Evolutionary conservation across 2,329 filamentous ascomycete species (phyloP).

Genomic region (Tolypocladium album): DNA sequence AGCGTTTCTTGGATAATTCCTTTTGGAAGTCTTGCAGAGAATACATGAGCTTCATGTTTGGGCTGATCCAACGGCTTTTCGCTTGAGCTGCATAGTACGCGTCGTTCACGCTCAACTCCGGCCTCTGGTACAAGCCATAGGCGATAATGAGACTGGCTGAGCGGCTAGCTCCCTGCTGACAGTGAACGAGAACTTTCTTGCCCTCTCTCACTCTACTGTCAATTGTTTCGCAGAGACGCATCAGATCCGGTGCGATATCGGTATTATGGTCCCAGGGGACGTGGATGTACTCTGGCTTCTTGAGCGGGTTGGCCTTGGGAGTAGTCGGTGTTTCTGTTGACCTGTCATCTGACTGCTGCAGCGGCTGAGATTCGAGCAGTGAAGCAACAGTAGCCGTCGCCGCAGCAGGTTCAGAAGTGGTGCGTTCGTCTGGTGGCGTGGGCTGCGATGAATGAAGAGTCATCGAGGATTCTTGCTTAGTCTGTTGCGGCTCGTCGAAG

Average conservation of each 20-base stretch:
- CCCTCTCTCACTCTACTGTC: conserved; percentile 60
- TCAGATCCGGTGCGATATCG: conserved; percentile 68
- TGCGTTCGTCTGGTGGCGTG: conserved; percentile 28
- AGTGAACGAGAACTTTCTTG: conserved; percentile 74
- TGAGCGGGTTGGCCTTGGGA: conserved; percentile 39
- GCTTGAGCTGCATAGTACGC: conserved; percentile 72
- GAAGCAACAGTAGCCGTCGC: conserved; percentile 49
- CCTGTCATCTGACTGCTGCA: conserved; percentile 27
- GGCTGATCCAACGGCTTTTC: conserved; percentile 79
- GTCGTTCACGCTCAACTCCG: conserved; percentile 67
- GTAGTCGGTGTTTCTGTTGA: conserved; percentile 38
- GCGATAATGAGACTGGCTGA: conserved; percentile 81
- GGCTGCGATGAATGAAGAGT: conserved; percentile 14
- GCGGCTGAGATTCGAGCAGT: conserved; percentile 44
- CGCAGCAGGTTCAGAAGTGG: conserved; percentile 41
- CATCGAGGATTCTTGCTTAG: conserved; percentile 11
- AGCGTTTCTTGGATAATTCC: conserved; percentile 41
- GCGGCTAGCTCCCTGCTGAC: conserved; percentile 76
- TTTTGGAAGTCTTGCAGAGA: conserved; percentile 75
- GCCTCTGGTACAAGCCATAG: conserved; percentile 72
- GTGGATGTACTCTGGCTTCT: conserved; percentile 71
- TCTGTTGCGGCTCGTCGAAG: conserved; percentile 34
- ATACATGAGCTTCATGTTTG: conserved; percentile 88
- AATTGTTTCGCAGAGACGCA: conserved; percentile 65
- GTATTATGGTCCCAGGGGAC: conserved; percentile 86